A percentile compares a stretch with the other conserved stretches of the same genome.
phyloP scores from a whole-genome alignment of 805 yeast genomes.

The Nakazawaea ambrosiae region DNA sequence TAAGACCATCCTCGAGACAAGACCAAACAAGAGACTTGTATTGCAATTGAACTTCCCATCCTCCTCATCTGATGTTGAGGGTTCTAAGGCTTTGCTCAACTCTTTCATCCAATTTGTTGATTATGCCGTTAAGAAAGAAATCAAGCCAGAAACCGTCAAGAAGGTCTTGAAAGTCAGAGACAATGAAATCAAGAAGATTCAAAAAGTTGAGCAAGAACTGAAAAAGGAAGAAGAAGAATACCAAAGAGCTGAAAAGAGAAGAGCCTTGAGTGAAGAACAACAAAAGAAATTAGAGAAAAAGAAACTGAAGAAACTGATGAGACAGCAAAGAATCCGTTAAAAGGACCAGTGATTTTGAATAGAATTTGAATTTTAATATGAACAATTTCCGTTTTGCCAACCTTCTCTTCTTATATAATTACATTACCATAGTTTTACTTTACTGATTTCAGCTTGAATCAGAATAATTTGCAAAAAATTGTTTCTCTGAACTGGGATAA shows the following conservation, averaged over 20 bases:
- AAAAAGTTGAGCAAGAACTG: constrained; percentile 57
- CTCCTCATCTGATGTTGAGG: constrained; percentile 39
- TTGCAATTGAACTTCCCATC: constrained; percentile 49
- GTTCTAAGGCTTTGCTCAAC: constrained; percentile 41
- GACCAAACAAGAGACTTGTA: constrained; percentile 44
- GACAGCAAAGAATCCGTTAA: constrained; percentile 43
- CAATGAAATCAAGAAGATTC: constrained; percentile 60
- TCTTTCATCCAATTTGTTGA: constrained; percentile 58
- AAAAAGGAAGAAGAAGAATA: constrained; percentile 64
- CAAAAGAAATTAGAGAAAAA: constrained; percentile 74
- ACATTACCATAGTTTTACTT: no score
- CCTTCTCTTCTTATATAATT: no score
- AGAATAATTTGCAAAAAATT: no score
- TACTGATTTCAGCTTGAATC: no score
- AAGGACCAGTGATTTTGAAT: no score
- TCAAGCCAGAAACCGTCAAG: constrained; percentile 70
- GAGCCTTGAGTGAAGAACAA: constrained; percentile 54
- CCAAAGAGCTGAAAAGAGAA: constrained; percentile 64
- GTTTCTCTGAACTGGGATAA: no score
- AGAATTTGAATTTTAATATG: no score
- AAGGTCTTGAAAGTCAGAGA: constrained; percentile 77
- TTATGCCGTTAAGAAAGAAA: constrained; percentile 44
- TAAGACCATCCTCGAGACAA: constrained; percentile 43
- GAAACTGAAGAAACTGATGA: constrained; percentile 68
- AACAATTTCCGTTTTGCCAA: no score